phyloP scores from a whole-genome alignment of 805 yeast genomes.

The Ogataea populi-albae region DNA sequence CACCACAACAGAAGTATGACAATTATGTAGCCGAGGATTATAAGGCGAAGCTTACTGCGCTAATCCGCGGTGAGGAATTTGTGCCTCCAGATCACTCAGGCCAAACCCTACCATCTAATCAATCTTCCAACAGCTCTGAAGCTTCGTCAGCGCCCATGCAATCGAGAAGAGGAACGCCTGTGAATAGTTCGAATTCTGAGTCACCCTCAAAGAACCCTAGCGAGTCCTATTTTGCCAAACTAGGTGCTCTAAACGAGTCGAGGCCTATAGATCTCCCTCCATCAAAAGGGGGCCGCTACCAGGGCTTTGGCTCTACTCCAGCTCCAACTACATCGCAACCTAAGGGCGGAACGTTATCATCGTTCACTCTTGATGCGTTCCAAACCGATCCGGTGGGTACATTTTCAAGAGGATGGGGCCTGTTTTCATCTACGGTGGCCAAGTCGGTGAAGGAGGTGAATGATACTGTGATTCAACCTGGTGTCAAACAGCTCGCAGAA shows the following conservation, averaged over 20 bases:
- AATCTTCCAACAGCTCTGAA: constrained; percentile 1
- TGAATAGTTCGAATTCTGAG: constrained; percentile 3
- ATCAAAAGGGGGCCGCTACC: constrained; percentile 88
- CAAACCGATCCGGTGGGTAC: constrained; percentile 91
- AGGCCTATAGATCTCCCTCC: constrained; percentile 85
- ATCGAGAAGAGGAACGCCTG: constrained; percentile 14
- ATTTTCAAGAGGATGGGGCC: constrained; percentile 88
- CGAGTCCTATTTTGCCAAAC: constrained; percentile 76
- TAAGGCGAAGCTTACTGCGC: constrained; percentile 73
- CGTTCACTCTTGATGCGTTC: constrained; percentile 62
- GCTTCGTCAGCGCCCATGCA: constrained; percentile 6
- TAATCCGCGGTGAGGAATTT: constrained; percentile 70
- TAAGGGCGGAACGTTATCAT: constrained; percentile 44
- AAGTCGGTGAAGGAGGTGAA: constrained; percentile 83
- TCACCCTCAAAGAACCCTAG: constrained; percentile 51
- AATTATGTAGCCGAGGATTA: constrained; percentile 94
- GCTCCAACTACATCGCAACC: constrained; percentile 32
- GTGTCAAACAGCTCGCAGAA: constrained; percentile 73
- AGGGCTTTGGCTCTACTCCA: constrained; percentile 87
- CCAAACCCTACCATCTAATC: constrained; percentile 22
- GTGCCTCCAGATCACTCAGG: constrained; percentile 59
- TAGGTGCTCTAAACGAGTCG: constrained; percentile 68
- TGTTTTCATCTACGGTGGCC: constrained; percentile 81
- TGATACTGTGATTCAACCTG: constrained; percentile 88
- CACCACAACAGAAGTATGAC: constrained; percentile 75